Evolutionary conservation across 2,329 filamentous ascomycete species (phyloP).

Genomic region (Beauveria caledonica): DNA sequence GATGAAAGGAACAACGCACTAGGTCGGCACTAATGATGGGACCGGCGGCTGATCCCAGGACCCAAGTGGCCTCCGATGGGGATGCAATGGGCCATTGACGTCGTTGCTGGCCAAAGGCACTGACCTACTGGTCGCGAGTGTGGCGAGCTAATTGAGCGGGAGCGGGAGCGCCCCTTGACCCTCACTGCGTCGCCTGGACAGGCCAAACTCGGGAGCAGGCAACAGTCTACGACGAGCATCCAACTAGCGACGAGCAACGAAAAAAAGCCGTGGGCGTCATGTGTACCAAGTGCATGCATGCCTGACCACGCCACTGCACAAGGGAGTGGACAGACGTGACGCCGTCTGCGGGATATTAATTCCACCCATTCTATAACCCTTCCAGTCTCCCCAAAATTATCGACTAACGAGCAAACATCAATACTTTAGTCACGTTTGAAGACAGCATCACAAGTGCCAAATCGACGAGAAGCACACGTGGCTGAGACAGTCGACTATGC

Average conservation of each 20-base stretch:
- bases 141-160: not conserved
- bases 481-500: not conserved
- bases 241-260: not conserved
- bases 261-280: not conserved
- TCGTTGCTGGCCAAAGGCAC: not conserved
- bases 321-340: conserved; percentile 1
- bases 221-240: not conserved
- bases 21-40: not conserved
- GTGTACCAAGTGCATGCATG: conserved; percentile 2
- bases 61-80: not conserved
- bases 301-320: conserved; percentile 5
- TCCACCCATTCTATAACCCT: not conserved
- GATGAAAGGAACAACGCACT: not conserved
- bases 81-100: not conserved
- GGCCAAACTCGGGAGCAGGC: not conserved
- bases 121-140: no score
- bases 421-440: not conserved
- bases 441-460: not conserved
- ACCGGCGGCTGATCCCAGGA: not conserved
- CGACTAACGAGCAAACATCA: no score
- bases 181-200: conserved; percentile 3
- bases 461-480: not conserved
- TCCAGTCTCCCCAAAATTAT: not conserved
- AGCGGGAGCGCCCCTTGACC: not conserved
- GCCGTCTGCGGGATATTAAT: not conserved